Evolutionary conservation across 2,329 filamentous ascomycete genomes (phyloP), one percentile per base, ranked within the genome.

Genomic region (Aureobasidium sp.): DNA sequence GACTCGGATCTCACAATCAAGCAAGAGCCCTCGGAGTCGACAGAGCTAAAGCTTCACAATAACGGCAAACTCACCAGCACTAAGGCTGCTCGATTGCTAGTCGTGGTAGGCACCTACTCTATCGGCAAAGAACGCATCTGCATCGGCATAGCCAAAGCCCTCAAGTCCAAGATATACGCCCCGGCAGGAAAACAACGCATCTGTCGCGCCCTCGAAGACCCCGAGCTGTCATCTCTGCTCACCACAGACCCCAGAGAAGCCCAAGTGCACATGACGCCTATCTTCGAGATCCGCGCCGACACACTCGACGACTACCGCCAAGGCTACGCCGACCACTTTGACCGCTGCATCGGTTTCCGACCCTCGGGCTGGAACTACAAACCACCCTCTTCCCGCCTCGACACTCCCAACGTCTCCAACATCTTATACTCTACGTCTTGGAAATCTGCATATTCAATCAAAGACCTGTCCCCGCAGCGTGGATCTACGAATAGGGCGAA

Each of bases 111-210:
- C 48, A 99, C 94, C 0, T 99, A 99, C 76, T 95, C 89, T 68
- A 99, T 99, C 69, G 94, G 94, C 70, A 99, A 99, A 76, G 94
- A 99, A 74, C 88, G 92, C 44, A 92, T 99, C 66, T 97, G 93
- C 72, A 81, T 96, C 35, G 92, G 91, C 47, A 96, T 99, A 66
- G 94, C 94, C 4, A 85, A 87, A 68, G 92, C 92, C 0, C 80
- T 99, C 2, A 80, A 85, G 42, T 90, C 87, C 67, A 96, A 96
- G 71, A 97, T 99, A 65, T 99, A 88, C 70, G 93, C 93, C 0
- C 85, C 90, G 1, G 79, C 91, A 0, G 80, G 82, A 59, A 99
- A 99, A 76, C 88, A 91, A 72, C 85, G 86, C 65, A 90, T 97
- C 29, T 92, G 91, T 75, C 81, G 83, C 24, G 91, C 91, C 66